Conservation (phyloP, 305 asterid species). For the Fraxinus xanthoxyloides region DNA sequence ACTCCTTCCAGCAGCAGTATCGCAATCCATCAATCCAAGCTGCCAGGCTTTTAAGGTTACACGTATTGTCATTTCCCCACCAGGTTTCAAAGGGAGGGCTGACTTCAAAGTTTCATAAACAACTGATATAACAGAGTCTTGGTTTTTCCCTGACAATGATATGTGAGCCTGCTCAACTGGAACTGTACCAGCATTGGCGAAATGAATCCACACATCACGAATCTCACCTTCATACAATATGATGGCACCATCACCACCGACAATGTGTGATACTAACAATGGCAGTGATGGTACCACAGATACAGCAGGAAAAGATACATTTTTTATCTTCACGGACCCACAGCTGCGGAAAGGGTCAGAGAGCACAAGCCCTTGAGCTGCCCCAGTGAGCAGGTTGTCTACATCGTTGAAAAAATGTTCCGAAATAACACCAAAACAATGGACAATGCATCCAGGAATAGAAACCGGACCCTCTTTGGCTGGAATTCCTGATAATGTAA, state of each 20-base stretch:
- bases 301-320: slow-evolving; percentile 57
- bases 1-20: slow-evolving; percentile 56
- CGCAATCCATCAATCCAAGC: slow-evolving; percentile 62
- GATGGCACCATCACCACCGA: slow-evolving; percentile 88
- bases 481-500: slow-evolving; percentile 88
- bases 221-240: slow-evolving; percentile 95
- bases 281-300: slow-evolving; percentile 86
- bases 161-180: slow-evolving; percentile 92
- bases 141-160: slow-evolving; percentile 92
- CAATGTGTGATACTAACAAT: slow-evolving; percentile 66
- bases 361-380: slow-evolving; percentile 95
- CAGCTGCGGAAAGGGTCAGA: slow-evolving; percentile 97
- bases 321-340: slow-evolving; percentile 77
- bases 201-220: slow-evolving; percentile 77
- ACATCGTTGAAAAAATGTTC: slow-evolving; percentile 97
- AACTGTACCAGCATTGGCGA: slow-evolving; percentile 96
- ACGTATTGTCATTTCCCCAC: slow-evolving; percentile 87
- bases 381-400: slow-evolving; percentile 80
- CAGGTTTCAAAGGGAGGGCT: slow-evolving; percentile 87
- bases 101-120: slow-evolving; percentile 68
- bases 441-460: slow-evolving; percentile 91
- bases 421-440: slow-evolving; percentile 92
- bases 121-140: slow-evolving; percentile 75
- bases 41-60: slow-evolving; percentile 95
- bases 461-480: slow-evolving; percentile 74